A percentile compares a stretch with the other conserved stretches of the same genome.
These are phyloP conservation scores for Colletotrichum scovillei DNA, from an alignment of 2,329 filamentous ascomycete genomes.

Conservation along the genomic window DNA sequence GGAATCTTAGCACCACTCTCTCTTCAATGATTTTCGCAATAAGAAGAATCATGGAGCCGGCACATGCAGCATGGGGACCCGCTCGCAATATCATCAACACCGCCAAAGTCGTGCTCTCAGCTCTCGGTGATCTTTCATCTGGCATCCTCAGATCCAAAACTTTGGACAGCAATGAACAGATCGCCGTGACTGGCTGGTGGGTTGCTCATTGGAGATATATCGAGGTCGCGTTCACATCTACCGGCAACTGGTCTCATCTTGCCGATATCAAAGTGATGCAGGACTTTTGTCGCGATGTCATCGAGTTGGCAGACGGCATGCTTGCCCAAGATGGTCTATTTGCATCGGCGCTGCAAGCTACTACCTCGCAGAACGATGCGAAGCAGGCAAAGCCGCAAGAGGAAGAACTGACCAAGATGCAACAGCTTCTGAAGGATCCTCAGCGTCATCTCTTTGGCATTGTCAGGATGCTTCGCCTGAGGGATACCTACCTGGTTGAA, in stretches of 20 bases:
- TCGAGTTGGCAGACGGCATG: constrained; percentile 89
- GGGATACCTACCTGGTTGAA: constrained; percentile 86
- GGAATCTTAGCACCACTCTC: constrained; percentile 55
- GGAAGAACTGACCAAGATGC: constrained; percentile 51
- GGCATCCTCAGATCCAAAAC: constrained; percentile 66
- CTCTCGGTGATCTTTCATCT: constrained; percentile 65
- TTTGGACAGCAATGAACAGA: constrained; percentile 71
- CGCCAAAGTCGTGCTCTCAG: constrained; percentile 66
- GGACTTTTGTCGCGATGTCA: constrained; percentile 93
- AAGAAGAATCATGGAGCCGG: constrained; percentile 46
- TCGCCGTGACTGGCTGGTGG: constrained; percentile 84
- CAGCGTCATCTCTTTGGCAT: constrained; percentile 74
- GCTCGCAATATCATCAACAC: constrained; percentile 68
- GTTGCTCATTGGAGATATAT: constrained; percentile 84
- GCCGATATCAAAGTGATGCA: constrained; percentile 85
- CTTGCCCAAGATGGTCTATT: constrained; percentile 89
- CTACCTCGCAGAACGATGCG: not conserved
- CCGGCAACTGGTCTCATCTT: constrained; percentile 83
- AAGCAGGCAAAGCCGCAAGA: constrained; percentile 41
- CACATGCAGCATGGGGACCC: constrained; percentile 64
- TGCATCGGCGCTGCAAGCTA: constrained; percentile 69
- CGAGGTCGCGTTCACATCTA: constrained; percentile 80
- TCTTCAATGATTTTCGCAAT: constrained; percentile 54
- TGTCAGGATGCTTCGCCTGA: constrained; percentile 88
- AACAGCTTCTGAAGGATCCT: constrained; percentile 70